Evolutionary conservation across 495 filamentous ascomycete species (phyloP), one percentile per base, ranked within the genome.

Genomic region (Xylaria sp.): DNA sequence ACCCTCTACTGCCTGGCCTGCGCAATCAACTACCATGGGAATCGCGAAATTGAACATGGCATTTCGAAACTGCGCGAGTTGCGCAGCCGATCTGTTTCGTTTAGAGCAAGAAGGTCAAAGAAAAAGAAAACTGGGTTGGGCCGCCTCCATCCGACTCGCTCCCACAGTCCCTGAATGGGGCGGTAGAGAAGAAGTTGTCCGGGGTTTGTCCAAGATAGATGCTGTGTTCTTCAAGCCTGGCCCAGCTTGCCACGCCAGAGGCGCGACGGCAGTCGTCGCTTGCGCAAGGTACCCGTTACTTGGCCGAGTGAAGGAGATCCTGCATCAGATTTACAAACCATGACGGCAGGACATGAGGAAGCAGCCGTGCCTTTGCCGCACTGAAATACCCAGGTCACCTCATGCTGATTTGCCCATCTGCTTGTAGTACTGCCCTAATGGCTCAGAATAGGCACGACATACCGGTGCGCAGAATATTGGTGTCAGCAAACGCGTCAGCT

Each of bases 11-110:
- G 50, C 43, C 44, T 59, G 26, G 64, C 62, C 62, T 62, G 58
- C 69, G 71, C 70, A 76, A 68, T 67, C 52, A 75, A 71, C 69
- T 63, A 57, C 41, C 53, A 78, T 77, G 71, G 73, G 71, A 79
- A 79, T 73, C 69, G 63, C 57, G 70, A 68, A 68, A 61, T 21
- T 61, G 37, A 66, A 69, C 73, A 67, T 58, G 55, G 67, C 61
- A 57, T 66, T 71, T 69, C 26, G 50, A 68, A 64, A 68, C 52
- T 52, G 71, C 61, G 50, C 74, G 63, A 77, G 67, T 8, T 66
- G 37, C 31, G 24, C 52, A 44, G 52, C 52, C 26, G 46, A 65
- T 66, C 61, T 46, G 40, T 31, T 66, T 50, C 48, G 19, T 43
- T 59, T 37, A 71, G 40, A 52, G 35, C 52, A 53, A 24, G 29